These are phyloP conservation scores for Haplographium delicatum DNA, from an alignment of 495 filamentous ascomycete species.

Conservation along the genomic window DNA sequence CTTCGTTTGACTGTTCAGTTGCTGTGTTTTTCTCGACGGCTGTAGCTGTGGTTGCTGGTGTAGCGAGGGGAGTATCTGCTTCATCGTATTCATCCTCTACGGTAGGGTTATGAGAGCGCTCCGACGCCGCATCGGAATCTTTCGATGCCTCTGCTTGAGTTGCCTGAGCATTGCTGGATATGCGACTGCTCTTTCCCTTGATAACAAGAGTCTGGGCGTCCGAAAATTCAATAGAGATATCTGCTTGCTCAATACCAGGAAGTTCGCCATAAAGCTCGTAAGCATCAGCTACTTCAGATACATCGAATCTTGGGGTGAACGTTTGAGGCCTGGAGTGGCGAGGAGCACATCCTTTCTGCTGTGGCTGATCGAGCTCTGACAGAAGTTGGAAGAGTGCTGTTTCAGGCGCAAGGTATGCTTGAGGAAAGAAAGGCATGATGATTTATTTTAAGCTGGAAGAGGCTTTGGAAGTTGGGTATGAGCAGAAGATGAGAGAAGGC, in stretches of 20 bases:
- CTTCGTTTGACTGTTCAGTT: slow-evolving; percentile 20
- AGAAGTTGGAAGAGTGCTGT: slow-evolving; percentile 60
- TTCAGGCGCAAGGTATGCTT: slow-evolving; percentile 39
- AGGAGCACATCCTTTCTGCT: slow-evolving; percentile 22
- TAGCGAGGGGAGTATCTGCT: slow-evolving; percentile 17
- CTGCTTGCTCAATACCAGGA: slow-evolving; percentile 71
- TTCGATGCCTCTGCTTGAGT: slow-evolving; percentile 27
- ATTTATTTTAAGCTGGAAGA: slow-evolving; percentile 9
- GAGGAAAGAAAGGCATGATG: slow-evolving; percentile 65
- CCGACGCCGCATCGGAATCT: slow-evolving; percentile 30
- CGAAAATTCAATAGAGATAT: slow-evolving; percentile 79
- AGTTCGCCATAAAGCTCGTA: slow-evolving; percentile 89
- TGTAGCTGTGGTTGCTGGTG: slow-evolving; percentile 18
- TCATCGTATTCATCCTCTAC: slow-evolving; percentile 51
- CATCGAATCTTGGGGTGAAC: slow-evolving; percentile 76
- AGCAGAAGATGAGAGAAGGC: slow-evolving; percentile 10
- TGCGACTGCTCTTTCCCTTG: slow-evolving; percentile 60
- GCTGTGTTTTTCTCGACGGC: slow-evolving; percentile 25
- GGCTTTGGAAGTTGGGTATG: neutral
- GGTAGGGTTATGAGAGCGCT: slow-evolving; percentile 44
- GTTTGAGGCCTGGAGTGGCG: slow-evolving; percentile 28
- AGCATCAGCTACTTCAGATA: slow-evolving; percentile 57
- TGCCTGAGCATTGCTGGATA: slow-evolving; percentile 35
- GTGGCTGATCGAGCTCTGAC: slow-evolving; percentile 58
- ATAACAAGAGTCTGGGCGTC: slow-evolving; percentile 73